Evolutionary conservation across 805 yeast genomes (phyloP).

Genomic region (Citeromyces matritensis): DNA sequence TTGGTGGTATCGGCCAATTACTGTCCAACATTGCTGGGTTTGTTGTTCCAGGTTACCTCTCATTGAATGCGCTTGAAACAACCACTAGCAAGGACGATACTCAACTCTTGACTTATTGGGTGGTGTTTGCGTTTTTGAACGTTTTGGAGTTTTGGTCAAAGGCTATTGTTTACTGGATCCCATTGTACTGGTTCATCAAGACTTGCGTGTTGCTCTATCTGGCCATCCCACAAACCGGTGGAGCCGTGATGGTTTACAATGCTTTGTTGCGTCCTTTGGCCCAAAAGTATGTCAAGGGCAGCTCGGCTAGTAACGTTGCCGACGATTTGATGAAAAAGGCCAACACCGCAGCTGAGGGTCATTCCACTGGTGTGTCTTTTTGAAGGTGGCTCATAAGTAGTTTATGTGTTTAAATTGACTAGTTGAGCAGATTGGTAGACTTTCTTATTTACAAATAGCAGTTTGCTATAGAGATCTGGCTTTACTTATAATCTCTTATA

Average conservation of each 20-base stretch:
- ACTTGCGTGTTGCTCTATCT: conserved; percentile 77
- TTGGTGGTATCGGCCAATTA: conserved; percentile 92
- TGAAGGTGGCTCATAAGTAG: too few species aligned
- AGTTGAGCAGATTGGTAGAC: too few species aligned
- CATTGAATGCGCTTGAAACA: conserved; percentile 74
- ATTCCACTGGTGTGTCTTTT: conserved; percentile 10
- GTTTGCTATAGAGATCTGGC: too few species aligned
- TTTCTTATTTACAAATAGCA: too few species aligned
- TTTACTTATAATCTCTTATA: too few species aligned
- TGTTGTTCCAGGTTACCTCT: conserved; percentile 78
- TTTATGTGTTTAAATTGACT: too few species aligned
- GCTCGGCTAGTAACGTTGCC: conserved; percentile 7
- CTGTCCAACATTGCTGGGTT: conserved; percentile 88
- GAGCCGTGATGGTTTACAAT: conserved; percentile 63
- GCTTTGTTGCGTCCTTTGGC: conserved; percentile 54
- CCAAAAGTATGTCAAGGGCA: conserved; percentile 20
- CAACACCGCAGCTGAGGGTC: conserved; percentile 30
- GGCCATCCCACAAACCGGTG: conserved; percentile 78
- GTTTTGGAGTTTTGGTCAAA: conserved; percentile 93
- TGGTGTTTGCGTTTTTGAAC: conserved; percentile 85
- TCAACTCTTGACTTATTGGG: conserved; percentile 91
- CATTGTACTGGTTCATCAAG: conserved; percentile 92
- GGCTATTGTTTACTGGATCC: conserved; percentile 87
- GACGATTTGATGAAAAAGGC: conserved; percentile 24
- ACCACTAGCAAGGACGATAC: conserved; percentile 73